Conservation (phyloP, 768 basidiomycete species). For the Rhodotorula babjevae region DNA sequence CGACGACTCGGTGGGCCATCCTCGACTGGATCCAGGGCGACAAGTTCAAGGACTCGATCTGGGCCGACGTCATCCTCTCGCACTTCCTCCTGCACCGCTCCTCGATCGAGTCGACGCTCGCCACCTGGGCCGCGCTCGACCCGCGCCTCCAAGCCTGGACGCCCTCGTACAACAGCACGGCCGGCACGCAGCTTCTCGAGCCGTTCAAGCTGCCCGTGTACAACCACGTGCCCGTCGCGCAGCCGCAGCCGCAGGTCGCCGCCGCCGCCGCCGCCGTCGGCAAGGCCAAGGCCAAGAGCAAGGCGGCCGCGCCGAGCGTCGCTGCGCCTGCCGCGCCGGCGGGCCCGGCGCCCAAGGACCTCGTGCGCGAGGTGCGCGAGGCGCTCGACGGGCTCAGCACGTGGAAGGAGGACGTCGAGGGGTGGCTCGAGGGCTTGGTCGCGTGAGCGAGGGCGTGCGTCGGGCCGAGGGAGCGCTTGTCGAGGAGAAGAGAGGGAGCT, state of each 20-base stretch:
- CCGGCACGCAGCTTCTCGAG: slow-evolving; percentile 6
- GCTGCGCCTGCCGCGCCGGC: not conserved
- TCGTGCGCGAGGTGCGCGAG: slow-evolving; percentile 3
- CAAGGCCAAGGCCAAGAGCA: not conserved
- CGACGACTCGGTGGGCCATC: slow-evolving; percentile 57
- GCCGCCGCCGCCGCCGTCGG: too few species aligned
- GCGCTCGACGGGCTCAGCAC: slow-evolving; percentile 2
- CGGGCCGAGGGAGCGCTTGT: not conserved
- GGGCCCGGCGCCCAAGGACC: not conserved
- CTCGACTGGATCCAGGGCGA: slow-evolving; percentile 55
- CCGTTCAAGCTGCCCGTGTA: not conserved
- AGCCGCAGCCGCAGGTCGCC: too few species aligned
- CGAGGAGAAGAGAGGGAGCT: too few species aligned
- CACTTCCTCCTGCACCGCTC: slow-evolving; percentile 50
- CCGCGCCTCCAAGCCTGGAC: slow-evolving; percentile 9
- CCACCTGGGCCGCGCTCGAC: slow-evolving; percentile 1
- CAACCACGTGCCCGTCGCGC: not conserved
- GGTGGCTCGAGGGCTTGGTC: not conserved
- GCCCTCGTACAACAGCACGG: not conserved
- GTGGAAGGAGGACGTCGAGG: slow-evolving; percentile 1
- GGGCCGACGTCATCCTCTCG: slow-evolving; percentile 55
- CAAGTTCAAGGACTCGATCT: slow-evolving; percentile 51
- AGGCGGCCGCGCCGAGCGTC: not conserved
- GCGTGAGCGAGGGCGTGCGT: not conserved
- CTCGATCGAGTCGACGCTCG: not conserved